phyloP scores from a whole-genome alignment of 2,329 filamentous ascomycete species.

The Alternaria angustiovoidea region DNA sequence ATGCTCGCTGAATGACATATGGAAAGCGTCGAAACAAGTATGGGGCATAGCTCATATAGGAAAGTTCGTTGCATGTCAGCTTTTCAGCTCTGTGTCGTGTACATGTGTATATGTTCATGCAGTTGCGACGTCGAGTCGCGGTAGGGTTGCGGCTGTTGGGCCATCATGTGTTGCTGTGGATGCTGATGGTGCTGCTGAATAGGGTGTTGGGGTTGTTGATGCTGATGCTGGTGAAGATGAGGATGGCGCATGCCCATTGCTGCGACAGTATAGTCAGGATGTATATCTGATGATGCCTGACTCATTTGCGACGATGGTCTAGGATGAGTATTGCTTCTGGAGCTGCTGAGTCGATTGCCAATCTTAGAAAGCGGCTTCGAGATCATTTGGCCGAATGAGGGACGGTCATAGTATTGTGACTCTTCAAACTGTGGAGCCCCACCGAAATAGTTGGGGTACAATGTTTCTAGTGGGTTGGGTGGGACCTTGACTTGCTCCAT shows the following conservation, averaged over 20 bases:
- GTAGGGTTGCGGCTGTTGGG: slow-evolving; percentile 29
- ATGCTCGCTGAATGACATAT: slow-evolving; percentile 27
- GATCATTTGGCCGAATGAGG: slow-evolving; percentile 46
- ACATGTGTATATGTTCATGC: slow-evolving; percentile 37
- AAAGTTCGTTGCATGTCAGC: slow-evolving; percentile 5
- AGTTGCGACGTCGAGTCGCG: slow-evolving; percentile 27
- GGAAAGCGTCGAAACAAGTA: slow-evolving; percentile 1
- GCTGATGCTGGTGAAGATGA: slow-evolving; percentile 14
- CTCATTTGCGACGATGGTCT: slow-evolving; percentile 34
- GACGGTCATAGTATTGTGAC: slow-evolving; percentile 47
- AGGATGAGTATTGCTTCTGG: slow-evolving; percentile 35
- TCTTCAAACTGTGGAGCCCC: slow-evolving; percentile 46
- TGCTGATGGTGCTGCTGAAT: slow-evolving; percentile 23
- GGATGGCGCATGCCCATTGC: slow-evolving; percentile 33
- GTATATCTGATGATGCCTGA: slow-evolving; percentile 31
- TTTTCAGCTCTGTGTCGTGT: slow-evolving; percentile 29
- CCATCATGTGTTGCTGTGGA: slow-evolving; percentile 35
- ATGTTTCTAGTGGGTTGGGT: slow-evolving; percentile 42
- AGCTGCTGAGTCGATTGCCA: slow-evolving; percentile 36
- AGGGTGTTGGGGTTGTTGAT: slow-evolving; percentile 23
- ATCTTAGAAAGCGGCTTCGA: slow-evolving; percentile 46
- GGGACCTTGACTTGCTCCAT: slow-evolving; percentile 40
- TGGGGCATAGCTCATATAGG: slow-evolving; percentile 8
- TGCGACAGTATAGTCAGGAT: slow-evolving; percentile 31
- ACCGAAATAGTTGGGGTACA: slow-evolving; percentile 49